Base-by-base conservation (phyloP, 108 stramenopile genomes). In the Pseudonitzschia multiseries region DNA sequence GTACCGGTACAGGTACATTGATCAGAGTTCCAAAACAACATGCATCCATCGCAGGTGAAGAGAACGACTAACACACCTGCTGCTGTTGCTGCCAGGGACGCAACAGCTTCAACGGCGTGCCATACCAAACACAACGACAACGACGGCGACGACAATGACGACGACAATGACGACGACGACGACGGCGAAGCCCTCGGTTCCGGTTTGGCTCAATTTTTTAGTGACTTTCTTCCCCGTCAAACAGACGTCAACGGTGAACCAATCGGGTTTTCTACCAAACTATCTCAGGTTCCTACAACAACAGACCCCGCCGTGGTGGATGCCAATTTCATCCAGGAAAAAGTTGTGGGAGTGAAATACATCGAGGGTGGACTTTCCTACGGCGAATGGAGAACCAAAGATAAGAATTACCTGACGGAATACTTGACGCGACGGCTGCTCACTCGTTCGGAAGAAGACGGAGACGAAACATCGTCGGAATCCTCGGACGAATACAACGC, bases 401-500 rank as follows among this genome's bases (percentile, higher is more conserved):
- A 69, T 18, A 76, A 76, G 51, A 36, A 70, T 65, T 53, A 71
- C 31, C 46, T 87, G 13, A 29, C 36, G 61, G 41, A 73, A 4
- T 87, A 79, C 56, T 65, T 84, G 12, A 26, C n/a, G n/a, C 63
- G 56, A 56, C 79, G 86, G 14, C 65, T 87, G 56, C 28, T 67
- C 48, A 44, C 59, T 26, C 65, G 33, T 28, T 72, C 43, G 60
- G 63, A 62, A 26, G 51, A 73, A 42, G 40, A 67, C 56, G 48
- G 53, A 24, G 41, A 78, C 0, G 63, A 70, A 9, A 10, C 27
- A 65, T 64, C 41, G 32, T 61, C 15, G 24, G 61, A 48, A 48
- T 40, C 70, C 53, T 64, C 54, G 33, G 44, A 61, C 50, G 71
- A 69, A 29, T 46, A 68, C 15, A 71, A 59, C 56, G 44, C 44